Evolutionary conservation across 1,284 basidiomycete species (phyloP), one percentile per base, ranked within the genome.

Genomic region (Marasmius sp.): DNA sequence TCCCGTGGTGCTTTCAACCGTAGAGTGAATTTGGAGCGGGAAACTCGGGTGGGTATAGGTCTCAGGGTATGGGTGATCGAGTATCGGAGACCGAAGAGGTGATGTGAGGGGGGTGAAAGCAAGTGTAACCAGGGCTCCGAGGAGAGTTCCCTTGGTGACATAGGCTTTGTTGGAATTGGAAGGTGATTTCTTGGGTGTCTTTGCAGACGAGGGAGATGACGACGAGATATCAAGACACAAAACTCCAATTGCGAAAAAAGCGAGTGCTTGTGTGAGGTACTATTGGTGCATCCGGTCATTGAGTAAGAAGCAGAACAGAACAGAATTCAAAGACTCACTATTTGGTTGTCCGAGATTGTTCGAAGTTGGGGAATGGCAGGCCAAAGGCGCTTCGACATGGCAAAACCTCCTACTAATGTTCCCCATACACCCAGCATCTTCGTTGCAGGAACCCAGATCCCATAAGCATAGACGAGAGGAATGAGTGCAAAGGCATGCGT

Each of bases 1-100:
- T 1, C 94, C 94, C 0, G 92, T 94, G n/a, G 81, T 71, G 37
- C 92, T 92, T 57, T 87, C 79, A 37, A 83, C 82, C 0, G 90
- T 84, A 1, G 85, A 91, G 52, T 93, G 83, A 12, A 95, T 84
- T 39, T 81, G 82, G n/a, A 94, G 75, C 2, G 84, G 82, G 51
- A 81, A 82, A 27, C 70, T 74, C 1, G 84, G 81, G 64, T 83
- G 84, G 16, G 74, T 73, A 69, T 85, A 90, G 1, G 88, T 81
- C 63, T 77, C 73, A 22, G 67, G 65, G 10, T 85, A 73, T 48
- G 85, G 85, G 68, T 84, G 81, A 2, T 80, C 80, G 45, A 89
- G 81, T 11, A 85, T 81, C 4, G 87, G 86, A 39, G 85, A 80
- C 9, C 71, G 73, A 22, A 89, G 66, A 18, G 47, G 70, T 75